These are phyloP conservation scores for Schizosaccharomyces pombe DNA, from an alignment of 805 yeast genomes.

Conservation along the genomic window ASM294v3 CU329670.1:2571001-2571500, in stretches of 20 bases:
- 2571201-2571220: slow-evolving; percentile 61
- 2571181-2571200: slow-evolving; percentile 80
- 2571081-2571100: slow-evolving; percentile 85
- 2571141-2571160: slow-evolving; percentile 87
- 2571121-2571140: slow-evolving; percentile 52
- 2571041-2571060: slow-evolving; percentile 62
- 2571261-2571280: slow-evolving; percentile 92
- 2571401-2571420: slow-evolving; percentile 69
- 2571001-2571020: slow-evolving; percentile 86
- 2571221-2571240: slow-evolving; percentile 90
- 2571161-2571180: slow-evolving; percentile 73
- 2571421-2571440: slow-evolving; percentile 89
- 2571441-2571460: slow-evolving; percentile 75
- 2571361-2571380: slow-evolving; percentile 96
- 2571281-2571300: slow-evolving; percentile 85
- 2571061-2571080: slow-evolving; percentile 76
- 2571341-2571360: slow-evolving; percentile 96
- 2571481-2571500: slow-evolving; percentile 68
- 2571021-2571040: slow-evolving; percentile 70
- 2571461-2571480: slow-evolving; percentile 57
- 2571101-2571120: slow-evolving; percentile 89
- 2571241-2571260: slow-evolving; percentile 86
- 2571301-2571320: slow-evolving; percentile 79
- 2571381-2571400: slow-evolving; percentile 83
- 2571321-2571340: slow-evolving; percentile 82